These are phyloP conservation scores for Waitea zeae DNA, from an alignment of 1,284 basidiomycete species.

Conservation along the genomic window DNA sequence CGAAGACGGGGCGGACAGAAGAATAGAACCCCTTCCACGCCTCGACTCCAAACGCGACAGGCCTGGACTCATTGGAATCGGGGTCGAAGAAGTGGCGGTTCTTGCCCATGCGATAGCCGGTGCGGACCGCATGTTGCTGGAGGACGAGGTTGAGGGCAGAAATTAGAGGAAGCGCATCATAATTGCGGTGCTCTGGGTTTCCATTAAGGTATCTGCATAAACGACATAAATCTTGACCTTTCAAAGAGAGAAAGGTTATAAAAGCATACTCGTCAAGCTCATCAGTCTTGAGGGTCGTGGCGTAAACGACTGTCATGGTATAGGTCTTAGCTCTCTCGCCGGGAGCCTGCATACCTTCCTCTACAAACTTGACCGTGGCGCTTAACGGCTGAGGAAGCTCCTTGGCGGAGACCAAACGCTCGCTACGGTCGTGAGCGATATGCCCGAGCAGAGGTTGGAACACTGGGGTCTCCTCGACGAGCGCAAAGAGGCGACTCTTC, in stretches of 20 bases:
- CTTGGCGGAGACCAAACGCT: slow-evolving; percentile 36
- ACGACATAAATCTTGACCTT: neutral
- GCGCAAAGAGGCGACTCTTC: slow-evolving; percentile 33
- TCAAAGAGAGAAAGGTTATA: neutral
- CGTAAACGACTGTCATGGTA: slow-evolving; percentile 29
- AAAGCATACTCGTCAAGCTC: slow-evolving; percentile 30
- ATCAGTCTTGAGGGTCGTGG: slow-evolving; percentile 22
- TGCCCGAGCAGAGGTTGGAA: slow-evolving; percentile 23
- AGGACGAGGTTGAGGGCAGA: slow-evolving; percentile 51
- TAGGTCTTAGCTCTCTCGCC: slow-evolving; percentile 26
- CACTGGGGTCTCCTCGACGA: slow-evolving; percentile 31
- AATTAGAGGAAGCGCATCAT: slow-evolving; percentile 33
- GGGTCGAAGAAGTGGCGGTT: slow-evolving; percentile 44
- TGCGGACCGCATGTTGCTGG: slow-evolving; percentile 33
- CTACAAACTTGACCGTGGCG: slow-evolving; percentile 29
- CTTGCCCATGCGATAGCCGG: slow-evolving; percentile 38
- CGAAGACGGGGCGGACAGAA: slow-evolving; percentile 44
- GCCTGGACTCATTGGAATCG: slow-evolving; percentile 9
- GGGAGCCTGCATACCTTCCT: slow-evolving; percentile 32
- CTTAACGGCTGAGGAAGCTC: slow-evolving; percentile 37
- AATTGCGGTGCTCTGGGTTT: slow-evolving; percentile 17
- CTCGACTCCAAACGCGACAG: slow-evolving; percentile 29
- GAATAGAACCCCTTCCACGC: slow-evolving; percentile 52
- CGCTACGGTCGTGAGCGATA: slow-evolving; percentile 45
- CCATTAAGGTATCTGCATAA: slow-evolving; percentile 33